A percentile compares a stretch with the other conserved stretches of the same genome.
Conservation (phyloP, 352 stramenopile species). For the Aphanomyces invadans region DNA sequence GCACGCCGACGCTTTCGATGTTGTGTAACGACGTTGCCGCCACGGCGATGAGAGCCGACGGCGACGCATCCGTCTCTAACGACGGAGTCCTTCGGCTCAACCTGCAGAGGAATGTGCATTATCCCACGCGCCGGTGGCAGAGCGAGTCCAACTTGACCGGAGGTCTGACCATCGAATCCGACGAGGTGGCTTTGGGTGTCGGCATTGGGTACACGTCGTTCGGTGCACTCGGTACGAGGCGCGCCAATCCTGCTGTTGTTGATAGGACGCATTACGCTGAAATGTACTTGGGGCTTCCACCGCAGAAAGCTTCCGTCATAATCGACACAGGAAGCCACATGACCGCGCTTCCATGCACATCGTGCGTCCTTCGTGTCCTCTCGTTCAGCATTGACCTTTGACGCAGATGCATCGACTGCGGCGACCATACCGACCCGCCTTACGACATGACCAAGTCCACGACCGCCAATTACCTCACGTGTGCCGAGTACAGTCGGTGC, state of each 20-base stretch:
- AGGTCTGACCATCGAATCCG: constrained; percentile 38
- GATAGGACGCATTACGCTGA: constrained; percentile 75
- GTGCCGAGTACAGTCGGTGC: constrained; percentile 44
- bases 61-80: not conserved
- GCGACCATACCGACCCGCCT: constrained; percentile 58
- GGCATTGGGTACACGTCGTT: constrained; percentile 46
- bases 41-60: not conserved
- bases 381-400: not conserved
- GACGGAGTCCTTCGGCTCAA: constrained; percentile 3
- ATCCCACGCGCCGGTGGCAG: not conserved
- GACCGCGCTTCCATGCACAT: constrained; percentile 65
- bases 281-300: constrained; percentile 67
- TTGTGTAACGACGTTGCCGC: not conserved
- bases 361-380: constrained; percentile 24
- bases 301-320: constrained; percentile 78
- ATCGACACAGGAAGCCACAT: constrained; percentile 77
- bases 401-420: constrained; percentile 50
- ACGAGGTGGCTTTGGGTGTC: constrained; percentile 55
- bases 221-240: not conserved
- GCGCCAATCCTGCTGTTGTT: not conserved
- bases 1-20: too few relatives aligned
- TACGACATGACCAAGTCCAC: constrained; percentile 73
- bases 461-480: constrained; percentile 60
- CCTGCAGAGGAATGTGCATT: constrained; percentile 1
- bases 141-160: not conserved